phyloP scores from a whole-genome alignment of 2,329 filamentous ascomycete genomes.

The Colletotrichum musicola region DNA sequence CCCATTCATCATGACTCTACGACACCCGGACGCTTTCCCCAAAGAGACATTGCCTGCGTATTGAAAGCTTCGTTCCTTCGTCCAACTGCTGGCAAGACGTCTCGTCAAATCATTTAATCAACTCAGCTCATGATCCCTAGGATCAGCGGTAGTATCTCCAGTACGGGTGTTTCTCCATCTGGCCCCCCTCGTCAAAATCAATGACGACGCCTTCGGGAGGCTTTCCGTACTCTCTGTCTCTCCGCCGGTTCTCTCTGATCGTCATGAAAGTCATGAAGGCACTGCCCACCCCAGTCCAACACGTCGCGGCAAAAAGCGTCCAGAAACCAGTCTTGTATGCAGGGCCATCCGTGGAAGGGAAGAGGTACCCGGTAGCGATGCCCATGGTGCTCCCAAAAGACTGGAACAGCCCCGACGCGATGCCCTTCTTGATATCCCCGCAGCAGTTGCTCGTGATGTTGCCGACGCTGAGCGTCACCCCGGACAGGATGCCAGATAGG shows the following conservation, averaged over 20 bases:
- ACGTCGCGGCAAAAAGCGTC: slow-evolving; percentile 31
- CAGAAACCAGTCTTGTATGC: slow-evolving; percentile 29
- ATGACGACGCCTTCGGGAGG: slow-evolving; percentile 18
- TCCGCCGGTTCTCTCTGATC: slow-evolving; percentile 35
- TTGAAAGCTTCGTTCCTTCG: too few relatives aligned
- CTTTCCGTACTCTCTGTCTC: slow-evolving; percentile 37
- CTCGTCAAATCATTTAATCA: too few relatives aligned
- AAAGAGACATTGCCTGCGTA: too few relatives aligned
- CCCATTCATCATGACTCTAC: too few relatives aligned
- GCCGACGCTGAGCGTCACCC: slow-evolving; percentile 19
- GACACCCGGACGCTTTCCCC: too few relatives aligned
- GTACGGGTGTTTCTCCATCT: slow-evolving; percentile 33
- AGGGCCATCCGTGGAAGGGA: slow-evolving; percentile 23
- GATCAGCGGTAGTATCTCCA: slow-evolving; percentile 26
- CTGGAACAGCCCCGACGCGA: slow-evolving; percentile 25
- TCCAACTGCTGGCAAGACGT: too few relatives aligned
- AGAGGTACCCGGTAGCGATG: slow-evolving; percentile 30
- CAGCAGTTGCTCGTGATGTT: slow-evolving; percentile 36
- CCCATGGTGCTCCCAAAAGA: slow-evolving; percentile 36
- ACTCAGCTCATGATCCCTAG: not conserved
- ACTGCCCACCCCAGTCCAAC: slow-evolving; percentile 26
- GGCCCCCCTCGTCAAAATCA: slow-evolving; percentile 28
- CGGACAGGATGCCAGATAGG: slow-evolving; percentile 19
- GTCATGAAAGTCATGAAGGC: slow-evolving; percentile 37
- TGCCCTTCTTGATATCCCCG: slow-evolving; percentile 35